Evolutionary conservation across 768 basidiomycete genomes (phyloP).

Genomic region (Trametes meyenii): DNA sequence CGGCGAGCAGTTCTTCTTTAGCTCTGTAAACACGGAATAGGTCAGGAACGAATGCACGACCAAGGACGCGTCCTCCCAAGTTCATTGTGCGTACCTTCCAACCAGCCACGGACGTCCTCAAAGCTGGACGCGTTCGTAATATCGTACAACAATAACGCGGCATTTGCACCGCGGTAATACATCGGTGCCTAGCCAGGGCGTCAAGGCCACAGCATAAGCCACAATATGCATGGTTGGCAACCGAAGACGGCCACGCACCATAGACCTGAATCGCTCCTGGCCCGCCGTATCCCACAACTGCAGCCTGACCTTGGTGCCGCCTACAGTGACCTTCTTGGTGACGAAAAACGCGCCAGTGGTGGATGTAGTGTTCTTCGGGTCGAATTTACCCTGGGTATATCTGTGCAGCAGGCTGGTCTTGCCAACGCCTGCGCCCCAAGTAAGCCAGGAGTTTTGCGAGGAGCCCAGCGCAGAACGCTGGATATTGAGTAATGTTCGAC

Average conservation of each 20-base stretch:
- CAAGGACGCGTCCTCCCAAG: conserved; percentile 1
- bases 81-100: conserved; percentile 61
- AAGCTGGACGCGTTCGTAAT: conserved; percentile 89
- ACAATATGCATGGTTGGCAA: conserved; percentile 5
- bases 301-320: conserved; percentile 83
- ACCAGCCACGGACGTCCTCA: conserved; percentile 90
- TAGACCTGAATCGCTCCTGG: conserved; percentile 89
- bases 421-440: conserved; percentile 66
- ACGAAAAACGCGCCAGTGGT: conserved; percentile 95
- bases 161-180: conserved; percentile 96
- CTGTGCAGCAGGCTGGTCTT: conserved; percentile 91
- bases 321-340: conserved; percentile 86
- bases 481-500: background rate
- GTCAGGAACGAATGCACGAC: background rate
- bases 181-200: conserved; percentile 72
- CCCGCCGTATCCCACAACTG: conserved; percentile 95
- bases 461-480: background rate
- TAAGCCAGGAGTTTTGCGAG: conserved; percentile 38
- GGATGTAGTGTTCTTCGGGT: conserved; percentile 84
- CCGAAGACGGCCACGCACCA: conserved; percentile 49
- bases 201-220: conserved; percentile 17
- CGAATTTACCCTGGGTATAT: conserved; percentile 90
- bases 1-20: conserved; percentile 86
- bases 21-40: conserved; percentile 50
- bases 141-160: conserved; percentile 93